phyloP scores from a whole-genome alignment of 768 basidiomycete species.

The Mycena haematopus region DNA sequence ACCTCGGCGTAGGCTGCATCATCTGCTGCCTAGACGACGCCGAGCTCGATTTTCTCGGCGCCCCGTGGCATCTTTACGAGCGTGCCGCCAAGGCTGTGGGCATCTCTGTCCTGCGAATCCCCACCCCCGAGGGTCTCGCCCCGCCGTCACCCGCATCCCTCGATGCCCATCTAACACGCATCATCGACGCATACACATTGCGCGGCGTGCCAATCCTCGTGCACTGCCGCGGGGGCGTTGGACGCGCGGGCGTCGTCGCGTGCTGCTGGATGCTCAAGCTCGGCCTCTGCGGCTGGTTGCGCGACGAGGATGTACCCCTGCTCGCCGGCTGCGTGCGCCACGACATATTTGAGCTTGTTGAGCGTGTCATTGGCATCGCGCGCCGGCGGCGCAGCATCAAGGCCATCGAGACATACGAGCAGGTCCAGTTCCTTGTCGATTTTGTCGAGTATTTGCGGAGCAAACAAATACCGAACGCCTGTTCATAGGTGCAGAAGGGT shows the following conservation, averaged over 20 bases:
- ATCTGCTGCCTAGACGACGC: conserved; percentile 88
- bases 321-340: conserved; percentile 13
- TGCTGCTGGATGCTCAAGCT: conserved; percentile 93
- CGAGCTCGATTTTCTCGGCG: conserved; percentile 87
- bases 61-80: conserved; percentile 82
- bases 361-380: conserved; percentile 75
- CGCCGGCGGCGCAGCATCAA: conserved; percentile 82
- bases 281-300: conserved; percentile 82
- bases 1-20: conserved; percentile 78
- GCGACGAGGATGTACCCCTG: conserved; percentile 25
- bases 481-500: neutral
- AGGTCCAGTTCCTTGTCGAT: conserved; percentile 83
- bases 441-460: conserved; percentile 68
- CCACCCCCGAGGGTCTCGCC: conserved; percentile 88
- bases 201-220: conserved; percentile 75
- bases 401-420: conserved; percentile 93
- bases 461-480: neutral
- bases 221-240: conserved; percentile 95
- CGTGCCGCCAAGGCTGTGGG: conserved; percentile 64
- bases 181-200: conserved; percentile 78
- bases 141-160: conserved; percentile 64
- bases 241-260: conserved; percentile 90
- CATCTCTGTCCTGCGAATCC: conserved; percentile 83
- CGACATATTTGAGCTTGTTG: conserved; percentile 34
- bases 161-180: conserved; percentile 66